These are phyloP conservation scores for Ganoderma leucocontextum DNA, from an alignment of 1,284 basidiomycete genomes.

Conservation along the genomic window DNA sequence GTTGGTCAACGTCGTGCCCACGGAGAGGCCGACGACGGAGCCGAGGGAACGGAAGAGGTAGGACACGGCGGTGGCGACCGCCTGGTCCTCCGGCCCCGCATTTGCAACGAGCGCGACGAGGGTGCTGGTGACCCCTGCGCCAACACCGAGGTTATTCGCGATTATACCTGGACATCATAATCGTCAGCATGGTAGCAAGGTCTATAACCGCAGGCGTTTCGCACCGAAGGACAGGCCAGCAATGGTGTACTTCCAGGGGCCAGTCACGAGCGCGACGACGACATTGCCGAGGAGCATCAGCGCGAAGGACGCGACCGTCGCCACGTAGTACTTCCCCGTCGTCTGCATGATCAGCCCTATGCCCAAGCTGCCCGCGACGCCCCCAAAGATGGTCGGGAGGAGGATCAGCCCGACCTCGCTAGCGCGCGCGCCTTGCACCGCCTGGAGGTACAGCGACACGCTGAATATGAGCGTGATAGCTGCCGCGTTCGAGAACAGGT, in stretches of 20 bases:
- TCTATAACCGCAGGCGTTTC: conserved; percentile 16
- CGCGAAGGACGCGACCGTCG: conserved; percentile 55
- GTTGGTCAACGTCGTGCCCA: conserved; percentile 64
- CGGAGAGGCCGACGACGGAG: conserved; percentile 61
- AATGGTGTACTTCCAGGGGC: conserved; percentile 46
- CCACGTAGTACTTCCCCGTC: conserved; percentile 62
- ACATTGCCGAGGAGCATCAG: conserved; percentile 51
- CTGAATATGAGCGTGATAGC: conserved; percentile 60
- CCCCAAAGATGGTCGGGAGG: conserved; percentile 54
- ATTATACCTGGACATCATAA: conserved; percentile 48
- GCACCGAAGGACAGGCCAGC: conserved; percentile 52
- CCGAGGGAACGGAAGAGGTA: conserved; percentile 74
- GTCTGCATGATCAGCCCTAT: conserved; percentile 64
- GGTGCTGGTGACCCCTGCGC: conserved; percentile 61
- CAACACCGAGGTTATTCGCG: conserved; percentile 55
- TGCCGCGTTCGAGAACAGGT: conserved; percentile 61
- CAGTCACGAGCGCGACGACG: conserved; percentile 49
- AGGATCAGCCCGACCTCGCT: conserved; percentile 59
- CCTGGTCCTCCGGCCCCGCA: conserved; percentile 65
- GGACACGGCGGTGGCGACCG: conserved; percentile 69
- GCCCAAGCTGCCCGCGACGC: conserved; percentile 56
- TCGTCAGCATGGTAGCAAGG: background rate
- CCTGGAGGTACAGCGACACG: conserved; percentile 64
- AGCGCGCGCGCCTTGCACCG: conserved; percentile 54
- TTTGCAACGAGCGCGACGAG: conserved; percentile 69